Evolutionary conservation across 441 rosid species (phyloP), one percentile per base, ranked within the genome.

Genomic region (Corymbia citriodora): DNA sequence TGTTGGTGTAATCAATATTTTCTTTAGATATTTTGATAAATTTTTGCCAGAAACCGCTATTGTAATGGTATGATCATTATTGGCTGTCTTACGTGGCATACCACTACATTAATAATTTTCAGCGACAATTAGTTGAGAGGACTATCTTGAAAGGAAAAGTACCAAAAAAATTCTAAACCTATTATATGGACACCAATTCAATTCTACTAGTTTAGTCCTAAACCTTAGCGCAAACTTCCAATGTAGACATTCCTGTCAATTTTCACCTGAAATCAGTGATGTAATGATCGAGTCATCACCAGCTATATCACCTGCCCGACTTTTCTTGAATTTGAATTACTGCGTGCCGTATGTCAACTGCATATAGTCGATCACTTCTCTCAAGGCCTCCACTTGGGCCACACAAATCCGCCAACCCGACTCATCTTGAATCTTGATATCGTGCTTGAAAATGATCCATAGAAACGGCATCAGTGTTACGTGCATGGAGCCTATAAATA

Each of bases 211-310:
- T 70, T 59, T 33, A 70, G 0, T 70, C 11, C 10, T 70, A 0
- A 70, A 31, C 6, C 3, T 70, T 70, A 31, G 3, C 48, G 10
- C 0, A 2, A 70, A 33, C 6, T 70, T 70, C 3, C 0, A 31
- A 70, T 70, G 9, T 33, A 33, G 1, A 8, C 12, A 8, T 31
- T 68, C 4, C 7, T 0, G 1, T 16, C 5, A 31, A 68, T 31
- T 31, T 33, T 70, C 0, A 0, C 0, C 5, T 57, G 29, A 23
- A 57, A 57, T 23, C 0, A 0, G 7, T 70, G 0, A 33, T 0
- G 2, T 17, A 23, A 0, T 0, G 0, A 0, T 17, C 2, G 8
- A 33, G 0, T 33, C 0, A 33, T n/a, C 9, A 0, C 0, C 2
- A 0, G 3, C 17, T 18, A 4, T 70, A 0, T 2, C 4, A 70